Conservation (phyloP, 768 basidiomycete species). For the Coprinellus micaceus region DNA sequence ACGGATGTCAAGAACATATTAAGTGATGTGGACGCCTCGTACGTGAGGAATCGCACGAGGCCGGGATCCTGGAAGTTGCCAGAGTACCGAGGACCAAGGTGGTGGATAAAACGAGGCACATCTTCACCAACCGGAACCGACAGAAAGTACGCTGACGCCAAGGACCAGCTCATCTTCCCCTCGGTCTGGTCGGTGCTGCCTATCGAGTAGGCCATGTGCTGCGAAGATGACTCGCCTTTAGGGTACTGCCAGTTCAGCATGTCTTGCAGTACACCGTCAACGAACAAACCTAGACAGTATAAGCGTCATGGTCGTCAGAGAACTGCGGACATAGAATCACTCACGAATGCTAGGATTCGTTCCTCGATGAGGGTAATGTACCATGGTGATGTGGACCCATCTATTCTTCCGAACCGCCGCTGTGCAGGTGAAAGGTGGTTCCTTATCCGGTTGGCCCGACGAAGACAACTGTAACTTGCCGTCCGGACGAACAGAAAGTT, state of each 20-base stretch:
- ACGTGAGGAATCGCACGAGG: slow-evolving; percentile 74
- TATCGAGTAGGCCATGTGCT: slow-evolving; percentile 43
- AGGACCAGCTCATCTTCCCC: slow-evolving; percentile 58
- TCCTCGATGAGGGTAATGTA: slow-evolving; percentile 57
- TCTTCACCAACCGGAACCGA: slow-evolving; percentile 61
- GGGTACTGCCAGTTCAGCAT: slow-evolving; percentile 65
- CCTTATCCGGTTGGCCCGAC: slow-evolving; percentile 26
- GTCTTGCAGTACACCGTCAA: slow-evolving; percentile 70
- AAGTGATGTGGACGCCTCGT: slow-evolving; percentile 79
- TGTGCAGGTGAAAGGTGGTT: slow-evolving; percentile 41
- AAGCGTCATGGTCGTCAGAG: background rate
- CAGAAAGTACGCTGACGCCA: slow-evolving; percentile 63
- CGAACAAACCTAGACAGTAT: slow-evolving; percentile 53
- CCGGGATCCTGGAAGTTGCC: slow-evolving; percentile 72
- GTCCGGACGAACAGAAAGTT: slow-evolving; percentile 48
- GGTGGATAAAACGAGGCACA: slow-evolving; percentile 69
- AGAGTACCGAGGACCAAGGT: slow-evolving; percentile 75
- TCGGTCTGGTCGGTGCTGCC: slow-evolving; percentile 46
- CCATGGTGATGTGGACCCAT: slow-evolving; percentile 72
- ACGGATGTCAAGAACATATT: slow-evolving; percentile 67
- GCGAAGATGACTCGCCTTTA: slow-evolving; percentile 35
- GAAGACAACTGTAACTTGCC: slow-evolving; percentile 53
- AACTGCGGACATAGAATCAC: slow-evolving; percentile 15
- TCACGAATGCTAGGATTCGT: slow-evolving; percentile 60
- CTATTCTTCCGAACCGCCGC: slow-evolving; percentile 48